Base-by-base conservation (phyloP, 768 basidiomycete species). In the Gautieria morchelliformis region DNA sequence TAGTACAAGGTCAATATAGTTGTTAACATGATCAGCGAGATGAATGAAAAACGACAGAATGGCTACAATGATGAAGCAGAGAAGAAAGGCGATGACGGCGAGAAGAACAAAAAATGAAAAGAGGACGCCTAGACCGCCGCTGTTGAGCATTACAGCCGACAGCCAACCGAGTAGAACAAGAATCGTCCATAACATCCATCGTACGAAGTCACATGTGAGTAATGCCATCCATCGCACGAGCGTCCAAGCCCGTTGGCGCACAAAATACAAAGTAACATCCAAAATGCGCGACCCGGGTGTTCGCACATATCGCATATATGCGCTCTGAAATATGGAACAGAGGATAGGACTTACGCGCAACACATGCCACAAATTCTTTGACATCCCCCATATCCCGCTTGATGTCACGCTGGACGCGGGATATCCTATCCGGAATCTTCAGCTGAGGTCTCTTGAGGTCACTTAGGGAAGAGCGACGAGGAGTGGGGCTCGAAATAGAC, bases 371-470 rank as follows among this genome's bases (percentile, higher is more conserved):
- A 76, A 95, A 96, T 65, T 92, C 89, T 60, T 84, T 78, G 4
- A 94, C 89, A 78, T 91, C 84, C 0, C 80, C 82, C 67, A 93
- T 74, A 69, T 90, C 87, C 61, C 87, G 72, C 66, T 82, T 79
- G 50, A 93, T 66, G 19, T 83, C 82, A 3, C 84, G 82, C 71
- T 93, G 92, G 55, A 87, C 89, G 63, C 86, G 85, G 63, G 83
- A 89, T 53, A 57, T 48, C 6, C 47, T 20, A 2, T 48, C 56
- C 10, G 56, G 44, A 20, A 57, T 66, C 22, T 56, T 74, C n/a
- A 68, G 56, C 57, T 77, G 75, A 27, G 85, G 85, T 35, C 85
- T 86, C 75, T 87, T 87, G 49, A 87, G 67, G 68, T 87, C 85
- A 1, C 85, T 83, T 32, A 87, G 65, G 11, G 84, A 85, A 64